Percentiles rank a stretch among this genome's conserved stretches.
Conservation (phyloP, 768 basidiomycete species). For the Lactarius pseudohatsudake region DNA sequence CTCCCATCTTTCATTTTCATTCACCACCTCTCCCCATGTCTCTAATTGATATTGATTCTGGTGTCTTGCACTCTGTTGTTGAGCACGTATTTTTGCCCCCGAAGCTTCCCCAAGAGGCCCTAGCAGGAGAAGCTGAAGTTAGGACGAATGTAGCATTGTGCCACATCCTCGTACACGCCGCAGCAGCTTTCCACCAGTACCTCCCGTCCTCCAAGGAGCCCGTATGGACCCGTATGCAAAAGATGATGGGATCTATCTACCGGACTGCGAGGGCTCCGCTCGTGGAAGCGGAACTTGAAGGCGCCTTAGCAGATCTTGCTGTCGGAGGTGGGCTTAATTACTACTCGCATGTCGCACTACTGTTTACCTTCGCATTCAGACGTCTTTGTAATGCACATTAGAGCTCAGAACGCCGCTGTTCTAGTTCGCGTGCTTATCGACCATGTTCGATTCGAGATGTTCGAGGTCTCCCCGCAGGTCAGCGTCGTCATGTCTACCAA, state of each 20-base stretch:
- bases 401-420: conserved; percentile 17
- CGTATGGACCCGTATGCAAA: conserved; percentile 2
- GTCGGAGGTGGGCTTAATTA: background rate
- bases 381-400: conserved; percentile 12
- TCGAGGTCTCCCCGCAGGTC: conserved; percentile 44
- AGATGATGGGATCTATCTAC: conserved; percentile 7
- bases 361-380: background rate
- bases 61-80: background rate
- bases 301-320: background rate
- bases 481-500: conserved; percentile 39
- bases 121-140: background rate
- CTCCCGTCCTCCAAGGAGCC: background rate
- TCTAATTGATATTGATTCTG: background rate
- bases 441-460: conserved; percentile 30
- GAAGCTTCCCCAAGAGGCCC: conserved; percentile 18
- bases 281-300: background rate
- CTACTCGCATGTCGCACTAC: too few relatives aligned
- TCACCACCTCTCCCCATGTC: background rate
- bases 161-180: conserved; percentile 11
- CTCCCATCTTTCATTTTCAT: background rate
- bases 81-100: conserved; percentile 23
- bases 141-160: conserved; percentile 7
- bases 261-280: background rate
- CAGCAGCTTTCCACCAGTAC: background rate
- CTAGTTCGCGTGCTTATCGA: background rate